These are phyloP conservation scores for Lasiosphaeris hirsuta DNA, from an alignment of 495 filamentous ascomycete genomes.

Conservation along the genomic window DNA sequence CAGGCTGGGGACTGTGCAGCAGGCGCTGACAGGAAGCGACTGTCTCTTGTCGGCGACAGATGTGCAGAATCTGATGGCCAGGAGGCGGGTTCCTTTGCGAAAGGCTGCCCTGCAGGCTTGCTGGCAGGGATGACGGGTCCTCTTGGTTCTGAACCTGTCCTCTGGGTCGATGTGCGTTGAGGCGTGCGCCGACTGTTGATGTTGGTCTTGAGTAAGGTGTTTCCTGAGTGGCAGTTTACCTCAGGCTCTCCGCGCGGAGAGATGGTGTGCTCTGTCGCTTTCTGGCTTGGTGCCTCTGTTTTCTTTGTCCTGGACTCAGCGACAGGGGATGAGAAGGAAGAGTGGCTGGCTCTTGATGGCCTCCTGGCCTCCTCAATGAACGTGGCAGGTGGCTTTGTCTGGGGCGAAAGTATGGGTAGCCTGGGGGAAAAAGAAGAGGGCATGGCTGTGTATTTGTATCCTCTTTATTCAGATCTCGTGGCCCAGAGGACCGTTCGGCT, in stretches of 20 bases:
- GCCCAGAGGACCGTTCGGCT: not conserved
- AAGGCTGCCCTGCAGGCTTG: conserved; percentile 6
- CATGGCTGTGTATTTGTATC: conserved; percentile 30
- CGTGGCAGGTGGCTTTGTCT: conserved; percentile 29
- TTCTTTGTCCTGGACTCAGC: conserved; percentile 7
- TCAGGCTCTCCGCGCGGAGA: not conserved
- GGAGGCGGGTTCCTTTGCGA: conserved; percentile 21
- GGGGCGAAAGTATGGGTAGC: conserved; percentile 18
- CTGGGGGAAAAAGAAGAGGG: conserved; percentile 20
- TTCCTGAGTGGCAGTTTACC: not conserved
- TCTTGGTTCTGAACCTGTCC: not conserved
- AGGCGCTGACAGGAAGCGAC: conserved; percentile 18
- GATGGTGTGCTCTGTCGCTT: not conserved
- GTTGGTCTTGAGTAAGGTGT: not conserved
- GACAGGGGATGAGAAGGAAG: conserved; percentile 14
- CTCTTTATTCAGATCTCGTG: conserved; percentile 25
- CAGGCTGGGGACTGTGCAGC: conserved; percentile 19
- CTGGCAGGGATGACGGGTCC: not conserved
- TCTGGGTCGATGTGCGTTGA: not conserved
- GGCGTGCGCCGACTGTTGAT: not conserved
- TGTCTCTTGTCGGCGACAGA: conserved; percentile 11
- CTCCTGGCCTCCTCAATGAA: conserved; percentile 26
- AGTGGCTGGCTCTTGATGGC: conserved; percentile 9
- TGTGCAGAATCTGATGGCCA: conserved; percentile 14
- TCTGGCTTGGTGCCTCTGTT: not conserved